Evolutionary conservation across 1,284 basidiomycete genomes (phyloP).

Genomic region (Ustilago bromivora): DNA sequence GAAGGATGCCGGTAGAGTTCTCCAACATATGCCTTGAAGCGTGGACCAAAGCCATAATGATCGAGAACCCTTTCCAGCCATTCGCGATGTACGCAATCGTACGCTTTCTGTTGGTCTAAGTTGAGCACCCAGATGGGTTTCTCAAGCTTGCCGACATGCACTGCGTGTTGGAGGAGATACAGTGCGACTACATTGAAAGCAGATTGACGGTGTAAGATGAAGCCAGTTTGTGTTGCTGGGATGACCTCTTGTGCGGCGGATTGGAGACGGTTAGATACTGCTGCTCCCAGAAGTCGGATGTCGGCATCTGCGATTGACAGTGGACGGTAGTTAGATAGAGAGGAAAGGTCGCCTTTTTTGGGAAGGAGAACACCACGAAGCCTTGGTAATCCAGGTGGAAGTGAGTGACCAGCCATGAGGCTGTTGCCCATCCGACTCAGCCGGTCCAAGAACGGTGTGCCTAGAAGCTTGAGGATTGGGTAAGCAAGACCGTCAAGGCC

Average conservation of each 20-base stretch:
- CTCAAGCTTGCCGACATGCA: not conserved
- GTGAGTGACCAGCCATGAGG: conserved; percentile 6
- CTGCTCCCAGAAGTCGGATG: conserved; percentile 9
- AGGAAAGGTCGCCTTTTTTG: conserved; percentile 9
- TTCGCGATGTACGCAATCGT: conserved; percentile 2
- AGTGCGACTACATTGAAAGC: conserved; percentile 10
- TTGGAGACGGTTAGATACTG: conserved; percentile 9
- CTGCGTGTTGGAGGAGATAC: conserved; percentile 13
- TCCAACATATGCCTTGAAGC: conserved; percentile 5
- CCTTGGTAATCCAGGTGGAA: not conserved
- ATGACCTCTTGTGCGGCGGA: conserved; percentile 11
- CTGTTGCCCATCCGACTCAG: not conserved
- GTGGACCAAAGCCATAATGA: conserved; percentile 11
- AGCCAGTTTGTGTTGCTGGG: conserved; percentile 9
- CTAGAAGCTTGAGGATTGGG: not conserved
- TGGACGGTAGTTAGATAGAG: conserved; percentile 10
- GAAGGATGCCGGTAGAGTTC: not conserved
- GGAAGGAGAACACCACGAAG: conserved; percentile 13
- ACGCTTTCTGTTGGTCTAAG: conserved; percentile 7
- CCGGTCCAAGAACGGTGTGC: not conserved
- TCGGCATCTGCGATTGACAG: conserved; percentile 8
- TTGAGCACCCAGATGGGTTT: conserved; percentile 15
- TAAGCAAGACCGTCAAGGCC: conserved; percentile 15
- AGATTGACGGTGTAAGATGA: conserved; percentile 9
- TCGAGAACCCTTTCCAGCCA: conserved; percentile 1